Conservation (phyloP, 2,329 filamentous ascomycete genomes). For the Fragosphaeria purpurea region DNA sequence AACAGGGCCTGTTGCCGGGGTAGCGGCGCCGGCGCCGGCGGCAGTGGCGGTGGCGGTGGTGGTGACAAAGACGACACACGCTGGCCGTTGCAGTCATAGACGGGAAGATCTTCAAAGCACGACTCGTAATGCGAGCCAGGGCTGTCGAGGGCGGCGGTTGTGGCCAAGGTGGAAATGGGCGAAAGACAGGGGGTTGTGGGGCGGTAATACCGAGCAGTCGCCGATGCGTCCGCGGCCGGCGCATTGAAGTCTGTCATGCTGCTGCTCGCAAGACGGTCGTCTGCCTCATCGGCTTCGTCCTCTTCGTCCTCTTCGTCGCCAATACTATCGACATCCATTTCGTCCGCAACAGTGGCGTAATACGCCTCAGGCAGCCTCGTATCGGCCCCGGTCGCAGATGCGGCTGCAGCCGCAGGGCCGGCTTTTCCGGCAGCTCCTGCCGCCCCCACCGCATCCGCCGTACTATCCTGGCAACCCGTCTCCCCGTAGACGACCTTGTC, state of each 20-base stretch:
- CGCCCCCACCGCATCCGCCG: no score
- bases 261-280: neutral
- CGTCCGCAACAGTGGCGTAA: neutral
- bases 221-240: neutral
- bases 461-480: neutral
- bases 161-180: neutral
- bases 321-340: neutral
- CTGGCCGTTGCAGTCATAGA: neutral
- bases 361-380: neutral
- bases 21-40: conserved; percentile 8
- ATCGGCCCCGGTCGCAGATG: neutral
- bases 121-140: neutral
- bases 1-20: conserved; percentile 17
- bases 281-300: neutral
- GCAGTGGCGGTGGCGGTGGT: conserved; percentile 13
- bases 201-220: conserved; percentile 10
- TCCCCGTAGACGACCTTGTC: conserved; percentile 17
- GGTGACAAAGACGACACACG: no score
- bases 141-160: neutral
- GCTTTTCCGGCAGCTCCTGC: no score
- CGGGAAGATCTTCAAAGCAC: neutral
- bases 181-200: neutral
- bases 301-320: neutral
- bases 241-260: neutral
- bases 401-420: neutral